Conservation (phyloP, 1,284 basidiomycete species). For the Ustanciosporium gigantosporum region DNA sequence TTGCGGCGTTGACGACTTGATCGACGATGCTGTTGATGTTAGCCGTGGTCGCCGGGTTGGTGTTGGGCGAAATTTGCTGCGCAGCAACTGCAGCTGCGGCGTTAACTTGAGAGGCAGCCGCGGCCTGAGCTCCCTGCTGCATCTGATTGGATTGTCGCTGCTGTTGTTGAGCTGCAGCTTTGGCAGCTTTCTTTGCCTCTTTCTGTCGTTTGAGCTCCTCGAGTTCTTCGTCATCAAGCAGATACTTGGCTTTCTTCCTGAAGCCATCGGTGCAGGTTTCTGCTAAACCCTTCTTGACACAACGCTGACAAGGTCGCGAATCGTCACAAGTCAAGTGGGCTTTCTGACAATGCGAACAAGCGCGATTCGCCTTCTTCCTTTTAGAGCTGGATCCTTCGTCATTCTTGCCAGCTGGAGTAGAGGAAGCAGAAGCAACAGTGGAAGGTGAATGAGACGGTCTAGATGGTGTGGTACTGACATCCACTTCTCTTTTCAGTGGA, state of each 20-base stretch:
- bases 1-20: conserved; percentile 16
- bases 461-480: conserved; percentile 6
- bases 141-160: neutral
- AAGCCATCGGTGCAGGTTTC: conserved; percentile 89
- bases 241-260: conserved; percentile 96
- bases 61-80: no score
- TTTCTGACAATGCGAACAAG: conserved; percentile 89
- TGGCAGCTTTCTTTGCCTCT: conserved; percentile 35
- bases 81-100: neutral
- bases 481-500: conserved; percentile 28
- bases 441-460: no score
- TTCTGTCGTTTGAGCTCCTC: conserved; percentile 46
- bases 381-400: conserved; percentile 14
- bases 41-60: no score
- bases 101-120: neutral
- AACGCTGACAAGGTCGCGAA: conserved; percentile 88
- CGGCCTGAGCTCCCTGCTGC: neutral
- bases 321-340: conserved; percentile 97
- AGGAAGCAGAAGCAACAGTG: neutral
- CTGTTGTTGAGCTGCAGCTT: neutral
- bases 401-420: neutral
- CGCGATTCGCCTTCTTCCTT: conserved; percentile 81
- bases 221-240: conserved; percentile 58
- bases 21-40: conserved; percentile 32
- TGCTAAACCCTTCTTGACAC: conserved; percentile 88